Conservation (phyloP, 148 eudicot genomes). For the Diospyros kaki region DNA sequence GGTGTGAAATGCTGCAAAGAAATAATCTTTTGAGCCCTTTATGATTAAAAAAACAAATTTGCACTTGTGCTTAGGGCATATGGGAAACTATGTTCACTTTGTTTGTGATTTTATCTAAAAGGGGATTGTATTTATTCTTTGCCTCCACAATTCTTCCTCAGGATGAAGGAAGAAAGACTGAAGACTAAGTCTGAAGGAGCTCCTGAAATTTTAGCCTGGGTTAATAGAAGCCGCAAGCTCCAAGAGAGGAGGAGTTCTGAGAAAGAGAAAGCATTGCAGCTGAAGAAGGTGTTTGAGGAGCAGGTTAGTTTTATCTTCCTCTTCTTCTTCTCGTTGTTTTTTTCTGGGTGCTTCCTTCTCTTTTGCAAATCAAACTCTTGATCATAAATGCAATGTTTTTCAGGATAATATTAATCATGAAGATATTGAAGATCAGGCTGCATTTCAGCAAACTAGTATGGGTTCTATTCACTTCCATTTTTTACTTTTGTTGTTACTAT, state of each 20-base stretch:
- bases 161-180: slow-evolving; percentile 83
- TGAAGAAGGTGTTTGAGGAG: slow-evolving; percentile 79
- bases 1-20: background rate
- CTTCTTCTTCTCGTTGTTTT: background rate
- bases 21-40: background rate
- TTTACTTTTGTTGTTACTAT: too few relatives aligned
- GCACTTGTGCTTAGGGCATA: background rate
- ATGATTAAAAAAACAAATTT: background rate
- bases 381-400: background rate
- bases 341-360: background rate
- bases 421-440: slow-evolving; percentile 50
- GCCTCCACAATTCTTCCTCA: slow-evolving; percentile 8
- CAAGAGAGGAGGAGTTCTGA: slow-evolving; percentile 66
- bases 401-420: slow-evolving; percentile 75
- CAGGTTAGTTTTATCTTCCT: slow-evolving; percentile 41
- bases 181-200: slow-evolving; percentile 59
- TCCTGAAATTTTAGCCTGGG: slow-evolving; percentile 84
- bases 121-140: background rate
- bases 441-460: slow-evolving; percentile 35
- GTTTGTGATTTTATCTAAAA: background rate
- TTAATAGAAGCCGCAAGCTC: slow-evolving; percentile 70
- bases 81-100: background rate
- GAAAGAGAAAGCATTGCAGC: slow-evolving; percentile 75
- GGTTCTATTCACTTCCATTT: background rate
- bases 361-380: slow-evolving; percentile 9